Evolutionary conservation across 805 yeast species (phyloP).

Genomic region (Cyberlindnera maclurae): DNA sequence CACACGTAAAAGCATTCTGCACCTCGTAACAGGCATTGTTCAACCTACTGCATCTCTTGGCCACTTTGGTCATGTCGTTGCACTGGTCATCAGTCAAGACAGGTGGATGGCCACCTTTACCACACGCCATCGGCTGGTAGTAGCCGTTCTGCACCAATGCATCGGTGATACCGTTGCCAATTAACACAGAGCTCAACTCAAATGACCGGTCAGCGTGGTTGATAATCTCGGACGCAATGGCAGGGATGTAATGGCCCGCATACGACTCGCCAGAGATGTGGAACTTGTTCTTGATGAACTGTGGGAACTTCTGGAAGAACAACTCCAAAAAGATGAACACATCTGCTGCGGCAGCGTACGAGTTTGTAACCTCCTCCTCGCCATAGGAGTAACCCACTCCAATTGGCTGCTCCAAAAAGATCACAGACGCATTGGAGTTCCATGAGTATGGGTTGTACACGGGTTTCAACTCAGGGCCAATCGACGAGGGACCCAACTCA

Average conservation of each 20-base stretch:
- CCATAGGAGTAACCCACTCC: slow-evolving; percentile 90
- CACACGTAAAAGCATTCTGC: slow-evolving; percentile 64
- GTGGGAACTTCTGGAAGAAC: slow-evolving; percentile 80
- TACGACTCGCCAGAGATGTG: slow-evolving; percentile 83
- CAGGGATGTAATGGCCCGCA: slow-evolving; percentile 80
- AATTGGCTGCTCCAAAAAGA: slow-evolving; percentile 91
- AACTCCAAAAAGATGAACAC: slow-evolving; percentile 77
- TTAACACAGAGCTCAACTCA: slow-evolving; percentile 70
- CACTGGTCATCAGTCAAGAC: slow-evolving; percentile 68
- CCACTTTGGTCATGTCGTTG: slow-evolving; percentile 49
- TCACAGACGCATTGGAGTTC: slow-evolving; percentile 86
- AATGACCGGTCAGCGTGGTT: slow-evolving; percentile 43
- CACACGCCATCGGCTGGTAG: slow-evolving; percentile 94
- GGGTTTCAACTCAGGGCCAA: slow-evolving; percentile 61
- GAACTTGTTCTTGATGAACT: slow-evolving; percentile 50
- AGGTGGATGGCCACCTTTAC: slow-evolving; percentile 75
- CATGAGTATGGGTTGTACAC: slow-evolving; percentile 77
- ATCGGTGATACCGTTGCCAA: slow-evolving; percentile 92
- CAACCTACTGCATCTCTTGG: slow-evolving; percentile 58
- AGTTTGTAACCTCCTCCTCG: slow-evolving; percentile 49
- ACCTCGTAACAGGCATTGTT: slow-evolving; percentile 60
- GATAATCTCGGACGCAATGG: slow-evolving; percentile 48
- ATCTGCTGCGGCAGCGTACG: slow-evolving; percentile 82
- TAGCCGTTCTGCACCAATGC: slow-evolving; percentile 70
- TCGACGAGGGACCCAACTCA: slow-evolving; percentile 84